Evolutionary conservation across 345 rosid genomes (phyloP), one percentile per base, ranked within the genome.

Genomic region (Gossypium turneri): DNA sequence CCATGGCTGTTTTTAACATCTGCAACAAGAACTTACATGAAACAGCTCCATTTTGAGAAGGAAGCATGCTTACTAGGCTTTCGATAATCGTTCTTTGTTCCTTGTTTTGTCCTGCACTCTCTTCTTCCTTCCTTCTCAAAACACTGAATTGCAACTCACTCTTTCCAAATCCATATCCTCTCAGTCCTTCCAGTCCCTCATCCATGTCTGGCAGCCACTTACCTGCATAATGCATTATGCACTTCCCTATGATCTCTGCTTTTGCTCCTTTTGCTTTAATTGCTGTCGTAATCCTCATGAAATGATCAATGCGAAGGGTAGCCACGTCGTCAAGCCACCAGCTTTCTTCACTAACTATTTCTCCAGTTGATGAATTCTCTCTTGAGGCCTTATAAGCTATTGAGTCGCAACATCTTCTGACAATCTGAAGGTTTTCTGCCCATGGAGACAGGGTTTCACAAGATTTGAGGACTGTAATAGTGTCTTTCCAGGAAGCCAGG

Each of bases 401-500:
- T 29, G 90, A 85, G 71, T 94, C 98, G 27, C 93, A 88, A 56
- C 98, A 89, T 85, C 94, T 86, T 64, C 97, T 84, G 70, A 92
- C 88, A 76, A 92, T 85, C 76, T 94, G 97, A 72, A 90, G 88
- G 81, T 90, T 92, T 77, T 92, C 97, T 8, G 89, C 89, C 97
- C 97, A 90, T n/a, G 97, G 97, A 60, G 92, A 90, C 44, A 90
- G 83, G 73, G 72, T 76, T 79, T 85, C 82, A 12, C 97, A 89
- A n/a, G 92, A 81, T 86, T 85, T 88, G 43, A 90, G 88, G 71
- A 92, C 92, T 1, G 83, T 81, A 69, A 88, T 86, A 64, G 91
- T 92, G 56, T 90, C 97, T 83, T 84, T 92, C 97, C 97, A 88
- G 29, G 98, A 89, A 47, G 94, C 80, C 59, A 88, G 85, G 72